Evolutionary conservation across 1,284 basidiomycete genomes (phyloP), one percentile per base, ranked within the genome.

Genomic region (Rhodotorula sp.): DNA sequence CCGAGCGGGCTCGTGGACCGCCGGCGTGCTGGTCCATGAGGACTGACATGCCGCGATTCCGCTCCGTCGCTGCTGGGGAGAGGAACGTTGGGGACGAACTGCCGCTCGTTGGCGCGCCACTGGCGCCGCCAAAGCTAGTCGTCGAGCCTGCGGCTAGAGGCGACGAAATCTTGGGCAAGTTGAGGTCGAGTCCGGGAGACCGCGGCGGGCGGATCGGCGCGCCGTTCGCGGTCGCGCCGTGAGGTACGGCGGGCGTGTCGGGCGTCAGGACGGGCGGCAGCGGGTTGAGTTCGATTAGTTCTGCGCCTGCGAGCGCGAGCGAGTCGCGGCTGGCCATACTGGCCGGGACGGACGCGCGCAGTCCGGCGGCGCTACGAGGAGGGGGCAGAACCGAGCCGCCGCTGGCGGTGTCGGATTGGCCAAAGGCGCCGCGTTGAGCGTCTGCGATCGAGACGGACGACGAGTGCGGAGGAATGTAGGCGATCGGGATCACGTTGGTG

Each of bases 401-500:
- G n/a, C 12, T 43, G 12, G 8, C 12, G 39, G 29, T 29, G 54
- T 56, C 54, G 23, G 52, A 12, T 49, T 71, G 63, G 58, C 74
- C 70, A 43, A 64, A 71, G 5, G 69, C 63, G 15, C 73, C 62
- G 1, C 75, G 64, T 21, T 68, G 62, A 1, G 68, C 73, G 62
- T 79, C 78, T 12, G 72, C 75, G 61, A 78, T 65, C 6, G 78
- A 72, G 15, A 77, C 58, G 29, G 77, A 78, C 31, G 71, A 72
- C 10, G 77, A 74, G 63, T 79, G 79, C 3, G 79, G 77, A 16
- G 79, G 79, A 46, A 79, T 78, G 70, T 79, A 79, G 59, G 79
- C 79, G 67, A 79, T 79, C 14, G 79, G 78, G 58, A 79, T 79
- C 54, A 79, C 77, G 69, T 78, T 78, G 51, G 78, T 79, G 59